phyloP scores from a whole-genome alignment of 768 basidiomycete species.

The Lepiota subincarnata region DNA sequence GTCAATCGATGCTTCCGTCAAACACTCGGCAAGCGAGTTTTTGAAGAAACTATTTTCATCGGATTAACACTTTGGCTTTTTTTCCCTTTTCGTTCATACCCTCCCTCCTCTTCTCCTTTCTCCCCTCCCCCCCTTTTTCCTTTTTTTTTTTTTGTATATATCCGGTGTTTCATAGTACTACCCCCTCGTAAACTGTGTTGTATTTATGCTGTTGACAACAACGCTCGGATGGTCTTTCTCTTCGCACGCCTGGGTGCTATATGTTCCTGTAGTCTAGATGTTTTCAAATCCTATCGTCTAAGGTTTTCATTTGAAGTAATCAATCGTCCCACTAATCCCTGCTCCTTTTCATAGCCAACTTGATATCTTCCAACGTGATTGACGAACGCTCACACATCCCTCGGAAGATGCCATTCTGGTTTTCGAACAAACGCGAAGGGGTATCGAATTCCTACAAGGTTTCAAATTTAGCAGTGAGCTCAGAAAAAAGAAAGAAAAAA shows the following conservation, averaged over 20 bases:
- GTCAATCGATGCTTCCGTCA: conserved; percentile 53
- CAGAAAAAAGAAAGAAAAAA: no score
- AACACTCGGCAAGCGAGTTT: conserved; percentile 67
- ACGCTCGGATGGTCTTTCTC: conserved; percentile 9
- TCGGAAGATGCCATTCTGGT: conserved; percentile 64
- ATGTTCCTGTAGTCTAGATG: background rate
- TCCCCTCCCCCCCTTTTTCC: background rate
- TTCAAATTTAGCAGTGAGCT: no score
- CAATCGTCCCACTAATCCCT: background rate
- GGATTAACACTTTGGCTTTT: conserved; percentile 2
- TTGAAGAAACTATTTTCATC: conserved; percentile 45
- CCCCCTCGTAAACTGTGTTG: background rate
- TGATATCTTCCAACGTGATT: conserved; percentile 70
- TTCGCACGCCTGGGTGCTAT: background rate
- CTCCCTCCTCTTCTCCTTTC: background rate
- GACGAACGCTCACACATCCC: conserved; percentile 85
- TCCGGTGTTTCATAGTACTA: conserved; percentile 5
- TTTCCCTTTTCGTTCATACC: background rate
- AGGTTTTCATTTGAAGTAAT: background rate
- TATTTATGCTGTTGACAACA: conserved; percentile 6
- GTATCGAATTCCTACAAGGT: conserved; percentile 73
- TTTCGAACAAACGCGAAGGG: conserved; percentile 59
- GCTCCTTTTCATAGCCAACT: conserved; percentile 22
- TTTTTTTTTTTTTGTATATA: conserved; percentile 2
- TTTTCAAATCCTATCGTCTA: background rate